These are phyloP conservation scores for Comarum palustre DNA, from an alignment of 306 rosid species.

Conservation along the genomic window DNA sequence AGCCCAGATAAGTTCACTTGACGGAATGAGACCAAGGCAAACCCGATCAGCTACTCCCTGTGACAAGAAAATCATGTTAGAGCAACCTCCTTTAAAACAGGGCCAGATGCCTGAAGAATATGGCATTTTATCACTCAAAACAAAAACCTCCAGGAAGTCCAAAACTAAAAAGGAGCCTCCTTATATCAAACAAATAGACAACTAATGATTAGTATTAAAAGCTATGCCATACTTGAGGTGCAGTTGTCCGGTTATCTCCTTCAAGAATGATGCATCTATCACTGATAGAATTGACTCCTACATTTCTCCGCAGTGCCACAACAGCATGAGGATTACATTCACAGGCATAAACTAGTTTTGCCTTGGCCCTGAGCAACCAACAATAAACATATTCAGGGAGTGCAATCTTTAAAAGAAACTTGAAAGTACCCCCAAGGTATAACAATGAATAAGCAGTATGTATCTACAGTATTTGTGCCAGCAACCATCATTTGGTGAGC, in stretches of 20 bases:
- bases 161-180: neutral
- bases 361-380: constrained; percentile 69
- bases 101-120: neutral
- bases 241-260: constrained; percentile 77
- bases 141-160: neutral
- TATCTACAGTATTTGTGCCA: neutral
- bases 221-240: constrained; percentile 61
- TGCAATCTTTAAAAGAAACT: neutral
- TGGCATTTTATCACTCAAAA: neutral
- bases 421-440: neutral
- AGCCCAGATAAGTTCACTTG: constrained; percentile 83
- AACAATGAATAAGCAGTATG: neutral
- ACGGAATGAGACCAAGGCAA: constrained; percentile 91
- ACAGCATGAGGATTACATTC: constrained; percentile 92
- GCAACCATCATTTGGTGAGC: neutral
- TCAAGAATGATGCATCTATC: constrained; percentile 69
- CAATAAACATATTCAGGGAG: constrained; percentile 15
- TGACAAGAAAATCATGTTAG: constrained; percentile 21
- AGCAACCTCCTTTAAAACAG: neutral
- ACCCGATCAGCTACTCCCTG: constrained; percentile 89
- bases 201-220: neutral
- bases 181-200: neutral
- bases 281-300: constrained; percentile 60
- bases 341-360: constrained; percentile 82
- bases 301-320: constrained; percentile 70